Base-by-base conservation (phyloP, 1,284 basidiomycete species). In the Ganoderma resinaceum region DNA sequence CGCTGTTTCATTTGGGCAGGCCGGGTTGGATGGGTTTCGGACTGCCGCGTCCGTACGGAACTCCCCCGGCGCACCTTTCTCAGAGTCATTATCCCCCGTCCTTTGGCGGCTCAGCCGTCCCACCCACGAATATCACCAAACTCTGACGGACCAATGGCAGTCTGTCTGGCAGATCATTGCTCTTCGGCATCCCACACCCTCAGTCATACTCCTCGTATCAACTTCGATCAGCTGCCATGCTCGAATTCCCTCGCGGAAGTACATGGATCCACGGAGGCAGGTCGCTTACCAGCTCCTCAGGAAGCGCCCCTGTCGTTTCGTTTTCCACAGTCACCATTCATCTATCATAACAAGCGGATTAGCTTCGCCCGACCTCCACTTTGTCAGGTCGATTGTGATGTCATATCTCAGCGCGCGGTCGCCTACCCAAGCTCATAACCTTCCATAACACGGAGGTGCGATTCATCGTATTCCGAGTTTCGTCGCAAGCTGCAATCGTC, bases 61-160 rank as follows among this genome's bases (percentile, higher is more conserved):
- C 65, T 12, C 38, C 53, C 18, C 61, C 66, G 11, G 35, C 70
- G 46, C 70, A 70, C 40, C 62, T 58, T 59, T 52, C 65, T 6
- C 62, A n/a, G n/a, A n/a, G n/a, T n/a, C n/a, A 63, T 52, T 29
- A 52, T 14, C 61, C 63, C 12, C 66, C 69, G 20, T 62, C 66
- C 8, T 67, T 69, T 14, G 72, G 69, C 12, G 59, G 68, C 33
- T 55, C 72, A 2, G 67, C 57, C 31, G 52, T 65, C 0, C 67
- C 68, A 18, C 64, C 69, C 2, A 67, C 71, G 37, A 70, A 70
- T 40, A 73, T 70, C 43, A 69, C 72, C 52, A 73, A 73, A 60
- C 63, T 73, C 26, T 73, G 7, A 55, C 53, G 16, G 53, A 23
- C n/a, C 9, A 11, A 31, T 38, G 35, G 8, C 58, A 26, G 37